A percentile compares a stretch with the other conserved stretches of the same genome.
phyloP scores from a whole-genome alignment of 2,329 filamentous ascomycete genomes.

The Ophiosphaerella korrae region DNA sequence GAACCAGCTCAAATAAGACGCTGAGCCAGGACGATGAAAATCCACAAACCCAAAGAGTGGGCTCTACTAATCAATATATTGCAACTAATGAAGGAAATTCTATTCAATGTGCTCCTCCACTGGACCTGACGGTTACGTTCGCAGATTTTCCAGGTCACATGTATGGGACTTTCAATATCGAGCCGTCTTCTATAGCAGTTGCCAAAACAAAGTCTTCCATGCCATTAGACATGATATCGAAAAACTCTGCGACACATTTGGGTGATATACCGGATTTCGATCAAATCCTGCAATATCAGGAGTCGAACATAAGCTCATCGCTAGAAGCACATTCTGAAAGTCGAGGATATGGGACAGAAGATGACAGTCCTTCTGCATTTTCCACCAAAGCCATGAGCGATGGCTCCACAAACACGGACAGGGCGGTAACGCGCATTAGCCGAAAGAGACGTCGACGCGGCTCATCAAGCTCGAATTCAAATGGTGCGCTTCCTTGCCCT shows the following conservation, averaged over 20 bases:
- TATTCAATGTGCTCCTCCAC: slow-evolving; percentile 8
- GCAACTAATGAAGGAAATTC: slow-evolving; percentile 4
- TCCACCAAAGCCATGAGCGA: slow-evolving; percentile 6
- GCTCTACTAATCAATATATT: slow-evolving; percentile 9
- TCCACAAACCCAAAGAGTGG: not conserved
- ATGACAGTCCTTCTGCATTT: slow-evolving; percentile 11
- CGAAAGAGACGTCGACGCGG: slow-evolving; percentile 34
- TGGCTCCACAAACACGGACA: slow-evolving; percentile 8
- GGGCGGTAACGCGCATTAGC: slow-evolving; percentile 13
- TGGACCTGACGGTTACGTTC: slow-evolving; percentile 33
- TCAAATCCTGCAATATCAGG: slow-evolving; percentile 15
- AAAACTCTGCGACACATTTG: slow-evolving; percentile 1
- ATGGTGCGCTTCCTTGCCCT: slow-evolving; percentile 24
- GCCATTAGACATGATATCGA: slow-evolving; percentile 2
- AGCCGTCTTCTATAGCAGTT: slow-evolving; percentile 4
- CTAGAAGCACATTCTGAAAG: slow-evolving; percentile 29
- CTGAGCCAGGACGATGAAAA: slow-evolving; percentile 2
- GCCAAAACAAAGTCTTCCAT: slow-evolving; percentile 2
- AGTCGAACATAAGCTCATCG: slow-evolving; percentile 36
- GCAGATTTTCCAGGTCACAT: slow-evolving; percentile 32
- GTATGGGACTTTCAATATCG: slow-evolving; percentile 17
- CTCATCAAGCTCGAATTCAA: slow-evolving; percentile 25
- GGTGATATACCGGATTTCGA: slow-evolving; percentile 18
- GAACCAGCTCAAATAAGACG: slow-evolving; percentile 25
- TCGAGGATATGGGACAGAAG: slow-evolving; percentile 18